A percentile compares a stretch with the other conserved stretches of the same genome.
Conservation (phyloP, 2,329 filamentous ascomycete species). For the Cylindrodendrum hubeiense region DNA sequence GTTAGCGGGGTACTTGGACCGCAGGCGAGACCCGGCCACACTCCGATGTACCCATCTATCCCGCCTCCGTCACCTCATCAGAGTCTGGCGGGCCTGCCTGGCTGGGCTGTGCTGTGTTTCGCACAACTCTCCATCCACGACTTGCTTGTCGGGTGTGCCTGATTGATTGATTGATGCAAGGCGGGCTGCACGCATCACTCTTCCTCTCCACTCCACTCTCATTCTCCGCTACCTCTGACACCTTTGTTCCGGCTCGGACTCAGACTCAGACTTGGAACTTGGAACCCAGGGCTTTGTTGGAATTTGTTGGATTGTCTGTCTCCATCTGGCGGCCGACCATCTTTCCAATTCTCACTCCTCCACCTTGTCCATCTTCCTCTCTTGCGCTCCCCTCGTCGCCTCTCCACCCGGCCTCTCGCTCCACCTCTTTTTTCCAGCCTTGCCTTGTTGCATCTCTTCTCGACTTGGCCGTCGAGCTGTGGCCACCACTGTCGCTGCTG, state of each 20-base stretch:
- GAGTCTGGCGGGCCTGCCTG: constrained; percentile 4
- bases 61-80: constrained; percentile 2
- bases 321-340: constrained; percentile 15
- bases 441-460: constrained; percentile 15
- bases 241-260: constrained; percentile 18
- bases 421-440: constrained; percentile 9
- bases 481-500: constrained; percentile 8
- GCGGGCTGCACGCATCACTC: constrained; percentile 20
- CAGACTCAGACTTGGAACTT: constrained; percentile 5
- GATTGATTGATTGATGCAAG: constrained; percentile 30
- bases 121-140: neutral
- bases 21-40: fast-evolving
- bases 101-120: constrained; percentile 1
- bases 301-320: constrained; percentile 13
- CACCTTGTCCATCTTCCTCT: constrained; percentile 9
- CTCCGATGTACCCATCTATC: constrained; percentile 1
- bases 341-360: constrained; percentile 21
- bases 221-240: constrained; percentile 5
- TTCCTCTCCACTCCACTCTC: constrained; percentile 18
- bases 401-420: neutral
- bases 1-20: constrained; percentile 4
- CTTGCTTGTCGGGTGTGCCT: constrained; percentile 14
- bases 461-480: constrained; percentile 23
- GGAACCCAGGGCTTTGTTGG: constrained; percentile 1
- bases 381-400: constrained; percentile 15